Base-by-base conservation (phyloP, 176 grass and related monocot genomes). In the Oryza rufipogon region DNA sequence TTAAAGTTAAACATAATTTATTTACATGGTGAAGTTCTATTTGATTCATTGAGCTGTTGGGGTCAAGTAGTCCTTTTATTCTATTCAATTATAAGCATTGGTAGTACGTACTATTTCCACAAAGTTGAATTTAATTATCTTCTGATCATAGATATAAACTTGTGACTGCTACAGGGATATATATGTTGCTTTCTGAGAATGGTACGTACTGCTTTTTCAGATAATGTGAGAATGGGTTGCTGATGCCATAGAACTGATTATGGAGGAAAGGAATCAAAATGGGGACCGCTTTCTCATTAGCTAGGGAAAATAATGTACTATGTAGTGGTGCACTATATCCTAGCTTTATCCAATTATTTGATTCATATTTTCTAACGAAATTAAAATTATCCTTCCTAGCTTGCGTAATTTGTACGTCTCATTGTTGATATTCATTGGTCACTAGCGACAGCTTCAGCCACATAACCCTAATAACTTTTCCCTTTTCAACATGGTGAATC, bases 371-470 rank as follows among this genome's bases (percentile, higher is more conserved):
- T 23, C 49, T 83, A 11, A 64, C 78, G 38, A 79, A 63, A 65
- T 26, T 66, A 64, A 47, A 47, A 47, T 17, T 11, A n/a, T 63
- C n/a, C 10, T 10, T 71, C 39, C 39, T 41, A 41, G 39, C 46
- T 73, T 4, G 72, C 74, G 68, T 66, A 80, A 88, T 84, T 23
- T 23, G 6, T n/a, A 51, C 13, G 71, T 73, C 26, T 36, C 48
- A 20, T 32, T 14, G 64, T 19, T 14, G 87, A 84, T 84, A 84
- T 84, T 89, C 80, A n/a, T 84, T 68, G 12, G 32, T 8, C 25
- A 8, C 58, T 41, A 41, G 7, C 7, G 32, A n/a, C 32, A 80
- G 4, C 81, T 80, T 68, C 38, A 58, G 83, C 87, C 87, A 84
- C 87, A 80, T 38, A 89, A 80, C 64, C 75, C 58, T 41, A 71